These are phyloP conservation scores for Pisolithus thermaeus DNA, from an alignment of 1,284 basidiomycete genomes.

Conservation along the genomic window DNA sequence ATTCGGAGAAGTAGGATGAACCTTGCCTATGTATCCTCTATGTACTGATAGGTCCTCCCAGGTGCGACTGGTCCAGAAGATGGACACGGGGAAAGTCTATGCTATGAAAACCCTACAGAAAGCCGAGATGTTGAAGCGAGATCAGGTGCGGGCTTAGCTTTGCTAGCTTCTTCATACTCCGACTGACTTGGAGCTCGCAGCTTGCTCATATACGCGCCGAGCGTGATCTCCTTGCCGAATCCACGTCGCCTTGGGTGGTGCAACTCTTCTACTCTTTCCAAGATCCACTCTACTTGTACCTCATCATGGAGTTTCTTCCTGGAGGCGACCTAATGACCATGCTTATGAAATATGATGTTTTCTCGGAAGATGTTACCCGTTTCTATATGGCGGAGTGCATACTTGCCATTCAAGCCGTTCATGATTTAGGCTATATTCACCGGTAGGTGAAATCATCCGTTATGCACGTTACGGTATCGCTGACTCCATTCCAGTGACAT, in stretches of 20 bases:
- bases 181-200: constrained; percentile 35
- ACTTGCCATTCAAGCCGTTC: constrained; percentile 95
- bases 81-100: constrained; percentile 96
- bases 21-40: not conserved
- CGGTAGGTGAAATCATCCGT: constrained; percentile 52
- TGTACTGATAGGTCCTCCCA: constrained; percentile 25
- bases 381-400: constrained; percentile 99
- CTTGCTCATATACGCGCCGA: constrained; percentile 98
- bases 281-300: constrained; percentile 91
- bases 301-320: constrained; percentile 99
- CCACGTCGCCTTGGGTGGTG: constrained; percentile 97
- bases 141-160: constrained; percentile 63
- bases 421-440: constrained; percentile 98
- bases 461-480: not conserved
- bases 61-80: constrained; percentile 95
- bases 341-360: constrained; percentile 99
- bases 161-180: not conserved
- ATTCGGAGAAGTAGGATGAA: constrained; percentile 77
- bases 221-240: constrained; percentile 95
- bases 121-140: constrained; percentile 98
- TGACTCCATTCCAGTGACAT: constrained; percentile 67
- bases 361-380: constrained; percentile 96
- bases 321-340: constrained; percentile 98
- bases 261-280: constrained; percentile 99
- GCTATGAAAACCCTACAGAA: constrained; percentile 99